Base-by-base conservation (phyloP, 2,329 filamentous ascomycete genomes). In the Sclerotiophoma versabilis region DNA sequence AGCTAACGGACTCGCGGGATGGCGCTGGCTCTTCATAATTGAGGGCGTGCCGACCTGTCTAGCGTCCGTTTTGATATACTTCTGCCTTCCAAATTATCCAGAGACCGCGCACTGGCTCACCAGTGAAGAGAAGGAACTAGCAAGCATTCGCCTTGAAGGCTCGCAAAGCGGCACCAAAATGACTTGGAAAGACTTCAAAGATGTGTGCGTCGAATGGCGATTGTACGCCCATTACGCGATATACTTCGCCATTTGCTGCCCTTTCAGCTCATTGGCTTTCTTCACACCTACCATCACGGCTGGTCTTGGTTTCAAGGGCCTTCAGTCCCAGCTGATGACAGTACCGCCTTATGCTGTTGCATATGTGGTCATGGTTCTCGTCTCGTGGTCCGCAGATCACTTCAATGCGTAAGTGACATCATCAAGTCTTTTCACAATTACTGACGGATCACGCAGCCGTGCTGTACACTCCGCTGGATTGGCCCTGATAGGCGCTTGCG, bases 281-380 rank as follows among this genome's bases (percentile, higher is more conserved):
- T 90, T 81, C 71, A 81, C 88, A 0, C 88, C 88, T 0, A 85
- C 83, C 1, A 89, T 90, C 50, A 85, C 88, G 42, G 79, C 80
- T 2, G 85, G 84, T 0, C 64, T 84, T 3, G 80, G 80, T 0
- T 84, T 80, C 59, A 70, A 82, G 15, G 79, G 83, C 46, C 75
- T 87, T 4, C 68, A 78, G 43, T 85, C 87, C 4, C 87, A 89
- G 71, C 72, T 89, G 14, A 86, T 89, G 83, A 87, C 86, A 0
- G 85, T 89, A 0, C 86, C 87, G 1, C 86, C 87, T 0, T 89
- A 86, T 70, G 86, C 83, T 2, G 82, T 82, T 1, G 84, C 85
- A 2, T 88, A 86, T 54, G 76, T 81, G 1, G 75, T 83, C 14
- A 82, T 80, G 1, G 54, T 70, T 11, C 19, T 36, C 46, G 32